These are phyloP conservation scores for Flaveria bidentis DNA, from an alignment of 129 eudicot genomes.

Conservation along the genomic window DNA sequence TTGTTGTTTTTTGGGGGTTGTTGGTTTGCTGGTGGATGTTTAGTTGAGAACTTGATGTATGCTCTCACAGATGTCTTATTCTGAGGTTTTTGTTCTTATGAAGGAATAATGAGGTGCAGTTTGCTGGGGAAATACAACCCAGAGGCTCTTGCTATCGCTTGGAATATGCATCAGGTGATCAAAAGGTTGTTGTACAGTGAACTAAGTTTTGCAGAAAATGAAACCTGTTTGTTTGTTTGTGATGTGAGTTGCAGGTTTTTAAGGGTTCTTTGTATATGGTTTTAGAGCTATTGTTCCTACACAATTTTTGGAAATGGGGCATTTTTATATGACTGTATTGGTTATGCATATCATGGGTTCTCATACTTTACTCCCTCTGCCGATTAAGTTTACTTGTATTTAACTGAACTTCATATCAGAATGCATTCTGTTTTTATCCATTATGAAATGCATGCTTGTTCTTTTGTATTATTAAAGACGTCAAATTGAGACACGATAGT, in stretches of 20 bases:
- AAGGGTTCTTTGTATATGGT: background rate
- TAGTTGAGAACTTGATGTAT: background rate
- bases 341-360: conserved; percentile 1
- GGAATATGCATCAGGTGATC: conserved; percentile 64
- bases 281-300: background rate
- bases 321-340: background rate
- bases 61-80: background rate
- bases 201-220: background rate
- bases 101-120: conserved; percentile 94
- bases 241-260: background rate
- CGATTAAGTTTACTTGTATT: background rate
- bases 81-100: conserved; percentile 9
- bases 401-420: conserved; percentile 19
- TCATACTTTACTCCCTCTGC: background rate
- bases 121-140: conserved; percentile 94
- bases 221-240: background rate
- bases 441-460: background rate
- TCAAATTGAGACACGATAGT: background rate
- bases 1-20: background rate
- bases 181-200: conserved; percentile 54
- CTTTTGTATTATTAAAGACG: conserved; percentile 3
- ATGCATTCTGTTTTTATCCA: background rate
- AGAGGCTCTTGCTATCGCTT: conserved; percentile 69
- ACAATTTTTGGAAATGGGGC: background rate
- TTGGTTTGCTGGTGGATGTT: conserved; percentile 6